These are phyloP conservation scores for Backusella luteola DNA, from an alignment of 192 early-diverging fungal genomes.

Conservation along the genomic window DNA sequence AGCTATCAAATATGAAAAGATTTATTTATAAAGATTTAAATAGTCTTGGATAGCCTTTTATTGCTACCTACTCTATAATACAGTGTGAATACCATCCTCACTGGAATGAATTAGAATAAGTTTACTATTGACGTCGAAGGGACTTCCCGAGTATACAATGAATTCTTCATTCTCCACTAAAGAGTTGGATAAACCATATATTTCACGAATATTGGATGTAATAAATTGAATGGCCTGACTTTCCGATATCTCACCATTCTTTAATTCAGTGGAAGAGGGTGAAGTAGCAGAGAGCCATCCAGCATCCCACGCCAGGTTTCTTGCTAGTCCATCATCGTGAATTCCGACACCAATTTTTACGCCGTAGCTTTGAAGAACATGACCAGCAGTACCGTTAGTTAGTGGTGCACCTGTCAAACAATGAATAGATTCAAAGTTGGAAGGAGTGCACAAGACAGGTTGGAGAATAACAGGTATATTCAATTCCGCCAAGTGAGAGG, in stretches of 20 bases:
- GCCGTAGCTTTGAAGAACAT: conserved; percentile 53
- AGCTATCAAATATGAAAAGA: neutral
- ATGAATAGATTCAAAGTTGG: conserved; percentile 57
- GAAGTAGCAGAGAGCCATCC: conserved; percentile 59
- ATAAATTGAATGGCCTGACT: conserved; percentile 67
- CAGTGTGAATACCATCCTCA: neutral
- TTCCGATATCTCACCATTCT: conserved; percentile 42
- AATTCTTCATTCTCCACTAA: conserved; percentile 43
- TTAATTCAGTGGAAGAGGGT: conserved; percentile 5
- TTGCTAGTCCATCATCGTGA: conserved; percentile 46
- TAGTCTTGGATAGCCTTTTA: neutral
- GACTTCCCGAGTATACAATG: conserved; percentile 60
- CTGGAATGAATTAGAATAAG: conserved; percentile 14
- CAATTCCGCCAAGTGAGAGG: conserved; percentile 49
- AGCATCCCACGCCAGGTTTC: conserved; percentile 76
- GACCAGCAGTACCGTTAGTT: conserved; percentile 49
- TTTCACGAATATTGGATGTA: conserved; percentile 69
- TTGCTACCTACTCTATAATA: neutral
- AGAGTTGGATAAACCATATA: conserved; percentile 46
- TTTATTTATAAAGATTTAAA: neutral
- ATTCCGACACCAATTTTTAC: conserved; percentile 62
- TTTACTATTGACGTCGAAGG: conserved; percentile 58
- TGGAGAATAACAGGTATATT: conserved; percentile 61
- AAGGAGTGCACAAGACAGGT: conserved; percentile 65
- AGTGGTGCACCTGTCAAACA: conserved; percentile 59